Percentiles rank a stretch among this genome's conserved stretches.
Conservation (phyloP, 2,329 filamentous ascomycete genomes). For the Emergomyces orientalis region DNA sequence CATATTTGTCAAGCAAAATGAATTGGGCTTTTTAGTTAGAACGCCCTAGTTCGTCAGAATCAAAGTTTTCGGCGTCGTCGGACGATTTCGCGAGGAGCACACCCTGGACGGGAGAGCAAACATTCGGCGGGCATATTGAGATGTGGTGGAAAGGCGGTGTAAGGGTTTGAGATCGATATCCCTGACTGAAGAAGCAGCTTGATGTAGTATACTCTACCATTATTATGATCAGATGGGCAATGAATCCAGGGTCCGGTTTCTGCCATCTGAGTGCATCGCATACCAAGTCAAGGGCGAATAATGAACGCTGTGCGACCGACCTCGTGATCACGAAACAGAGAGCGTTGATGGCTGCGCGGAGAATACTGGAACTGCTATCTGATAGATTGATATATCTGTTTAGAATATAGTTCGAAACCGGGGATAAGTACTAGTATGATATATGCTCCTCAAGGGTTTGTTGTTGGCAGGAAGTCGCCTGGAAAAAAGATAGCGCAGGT, state of each 20-base stretch:
- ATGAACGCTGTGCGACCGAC: too few relatives aligned
- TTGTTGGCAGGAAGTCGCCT: too few relatives aligned
- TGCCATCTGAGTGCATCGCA: too few relatives aligned
- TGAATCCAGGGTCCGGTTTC: background rate
- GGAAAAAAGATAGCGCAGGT: too few relatives aligned
- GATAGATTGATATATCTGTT: too few relatives aligned
- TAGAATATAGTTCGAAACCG: too few relatives aligned
- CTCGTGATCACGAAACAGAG: too few relatives aligned
- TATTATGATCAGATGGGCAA: background rate
- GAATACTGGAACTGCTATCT: too few relatives aligned
- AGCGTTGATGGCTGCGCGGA: too few relatives aligned
- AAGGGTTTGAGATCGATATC: background rate
- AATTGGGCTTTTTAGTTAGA: background rate
- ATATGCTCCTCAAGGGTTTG: too few relatives aligned
- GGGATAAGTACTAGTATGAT: too few relatives aligned
- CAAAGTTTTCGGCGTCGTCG: background rate
- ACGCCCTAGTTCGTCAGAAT: background rate
- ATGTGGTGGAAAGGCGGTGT: background rate
- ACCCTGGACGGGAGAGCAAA: background rate
- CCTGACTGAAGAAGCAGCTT: background rate
- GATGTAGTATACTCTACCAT: background rate
- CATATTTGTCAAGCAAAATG: background rate
- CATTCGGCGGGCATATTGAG: background rate
- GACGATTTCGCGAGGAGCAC: background rate
- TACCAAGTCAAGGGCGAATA: too few relatives aligned